phyloP scores from a whole-genome alignment of 2,329 filamentous ascomycete genomes.

The Dothistroma pini region DNA sequence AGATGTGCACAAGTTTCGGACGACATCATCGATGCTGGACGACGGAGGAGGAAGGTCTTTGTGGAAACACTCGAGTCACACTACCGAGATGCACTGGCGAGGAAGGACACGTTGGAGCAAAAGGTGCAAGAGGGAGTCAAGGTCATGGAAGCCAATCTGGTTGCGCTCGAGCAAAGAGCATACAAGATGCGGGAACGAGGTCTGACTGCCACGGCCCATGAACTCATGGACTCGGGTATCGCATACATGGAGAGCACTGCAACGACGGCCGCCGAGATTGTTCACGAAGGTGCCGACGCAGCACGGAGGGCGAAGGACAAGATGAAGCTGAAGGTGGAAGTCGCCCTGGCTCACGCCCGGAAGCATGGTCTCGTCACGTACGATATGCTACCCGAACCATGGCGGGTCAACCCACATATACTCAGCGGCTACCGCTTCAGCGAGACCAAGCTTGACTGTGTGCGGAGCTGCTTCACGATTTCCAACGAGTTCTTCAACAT shows the following conservation, averaged over 20 bases:
- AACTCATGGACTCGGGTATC: constrained; percentile 72
- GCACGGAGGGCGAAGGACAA: constrained; percentile 74
- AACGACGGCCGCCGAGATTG: constrained; percentile 67
- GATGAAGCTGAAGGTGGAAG: constrained; percentile 62
- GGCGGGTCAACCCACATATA: constrained; percentile 95
- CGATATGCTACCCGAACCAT: constrained; percentile 84
- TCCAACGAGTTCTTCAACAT: constrained; percentile 98
- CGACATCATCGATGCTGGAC: constrained; percentile 82
- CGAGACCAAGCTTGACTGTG: constrained; percentile 83
- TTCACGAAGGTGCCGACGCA: constrained; percentile 76
- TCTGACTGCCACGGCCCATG: constrained; percentile 66
- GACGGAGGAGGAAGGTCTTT: constrained; percentile 78
- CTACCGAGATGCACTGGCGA: constrained; percentile 80
- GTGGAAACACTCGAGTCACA: constrained; percentile 86
- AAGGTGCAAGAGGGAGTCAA: constrained; percentile 86
- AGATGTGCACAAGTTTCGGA: constrained; percentile 87
- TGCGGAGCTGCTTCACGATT: constrained; percentile 70
- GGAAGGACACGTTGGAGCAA: constrained; percentile 82
- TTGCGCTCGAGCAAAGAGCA: constrained; percentile 78
- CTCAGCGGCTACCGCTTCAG: constrained; percentile 87
- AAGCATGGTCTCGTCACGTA: constrained; percentile 83
- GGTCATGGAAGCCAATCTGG: constrained; percentile 78
- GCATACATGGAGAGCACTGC: constrained; percentile 77
- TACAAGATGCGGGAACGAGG: constrained; percentile 76
- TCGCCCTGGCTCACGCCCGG: constrained; percentile 76